phyloP scores from a whole-genome alignment of 768 basidiomycete species.

The Cytidiella melzeri region DNA sequence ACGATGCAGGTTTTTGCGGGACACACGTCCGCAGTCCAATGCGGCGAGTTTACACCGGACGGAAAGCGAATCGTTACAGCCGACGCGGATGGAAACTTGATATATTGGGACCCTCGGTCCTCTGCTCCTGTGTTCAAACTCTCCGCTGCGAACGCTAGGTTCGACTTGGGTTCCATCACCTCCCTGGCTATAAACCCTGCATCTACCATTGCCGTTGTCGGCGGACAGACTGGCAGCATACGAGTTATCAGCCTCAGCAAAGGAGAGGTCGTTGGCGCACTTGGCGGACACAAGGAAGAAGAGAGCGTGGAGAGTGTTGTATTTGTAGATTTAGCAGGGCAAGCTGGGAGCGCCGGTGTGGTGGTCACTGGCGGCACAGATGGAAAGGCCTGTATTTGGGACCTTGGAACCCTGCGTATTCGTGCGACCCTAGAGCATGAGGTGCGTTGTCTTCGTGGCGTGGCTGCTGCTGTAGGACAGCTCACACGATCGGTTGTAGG shows the following conservation, averaged over 20 bases:
- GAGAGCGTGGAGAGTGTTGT: constrained; percentile 85
- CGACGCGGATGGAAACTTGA: constrained; percentile 72
- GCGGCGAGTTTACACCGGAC: constrained; percentile 89
- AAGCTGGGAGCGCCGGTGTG: constrained; percentile 48
- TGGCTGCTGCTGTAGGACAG: background rate
- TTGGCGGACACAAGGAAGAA: constrained; percentile 79
- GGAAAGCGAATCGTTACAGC: constrained; percentile 89
- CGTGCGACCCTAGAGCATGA: constrained; percentile 78
- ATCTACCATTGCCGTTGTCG: constrained; percentile 87
- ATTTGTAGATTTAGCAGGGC: constrained; percentile 70
- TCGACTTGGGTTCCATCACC: constrained; percentile 79
- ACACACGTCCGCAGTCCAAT: constrained; percentile 77
- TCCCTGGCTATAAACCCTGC: constrained; percentile 79
- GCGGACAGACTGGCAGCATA: constrained; percentile 79
- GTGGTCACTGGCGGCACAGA: constrained; percentile 89
- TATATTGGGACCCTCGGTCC: constrained; percentile 88
- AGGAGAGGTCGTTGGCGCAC: constrained; percentile 71
- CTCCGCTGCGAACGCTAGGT: constrained; percentile 60
- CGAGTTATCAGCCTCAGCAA: constrained; percentile 83
- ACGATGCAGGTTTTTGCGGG: constrained; percentile 96
- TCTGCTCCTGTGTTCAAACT: constrained; percentile 80
- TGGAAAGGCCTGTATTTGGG: constrained; percentile 93
- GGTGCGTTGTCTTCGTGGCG: constrained; percentile 38
- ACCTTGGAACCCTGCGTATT: constrained; percentile 78
- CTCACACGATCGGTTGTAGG: constrained; percentile 38